These are phyloP conservation scores for Petunia secreta DNA, from an alignment of 257 asterid genomes.

Conservation along the genomic window DNA sequence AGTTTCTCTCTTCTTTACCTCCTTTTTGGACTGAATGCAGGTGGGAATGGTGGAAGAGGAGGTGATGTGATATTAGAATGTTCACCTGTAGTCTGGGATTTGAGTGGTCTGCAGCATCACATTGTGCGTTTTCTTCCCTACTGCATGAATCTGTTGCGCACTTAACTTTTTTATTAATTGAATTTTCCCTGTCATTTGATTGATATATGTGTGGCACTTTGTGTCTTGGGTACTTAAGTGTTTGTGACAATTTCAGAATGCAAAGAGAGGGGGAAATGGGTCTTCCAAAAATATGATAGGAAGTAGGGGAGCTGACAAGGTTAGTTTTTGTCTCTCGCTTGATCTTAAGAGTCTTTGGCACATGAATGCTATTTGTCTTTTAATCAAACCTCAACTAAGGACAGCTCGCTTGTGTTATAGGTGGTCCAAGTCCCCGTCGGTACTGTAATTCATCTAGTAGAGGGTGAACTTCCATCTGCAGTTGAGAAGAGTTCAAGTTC, in stretches of 20 bases:
- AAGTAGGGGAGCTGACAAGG: conserved; percentile 92
- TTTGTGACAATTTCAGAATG: conserved; percentile 56
- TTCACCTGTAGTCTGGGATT: conserved; percentile 83
- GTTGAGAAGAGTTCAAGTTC: conserved; percentile 65
- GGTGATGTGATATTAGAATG: conserved; percentile 92
- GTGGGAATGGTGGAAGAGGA: conserved; percentile 96
- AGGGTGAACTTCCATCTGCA: conserved; percentile 76
- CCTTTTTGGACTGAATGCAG: conserved; percentile 39
- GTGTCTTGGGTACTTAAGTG: not conserved
- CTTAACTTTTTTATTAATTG: not conserved
- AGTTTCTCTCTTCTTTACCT: conserved; percentile 26
- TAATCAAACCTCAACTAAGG: conserved; percentile 15
- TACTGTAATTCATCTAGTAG: conserved; percentile 79
- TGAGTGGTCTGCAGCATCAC: conserved; percentile 90
- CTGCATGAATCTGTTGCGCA: not conserved
- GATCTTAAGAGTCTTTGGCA: conserved; percentile 24
- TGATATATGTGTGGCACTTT: conserved; percentile 15
- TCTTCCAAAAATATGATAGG: conserved; percentile 88
- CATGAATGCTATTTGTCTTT: conserved; percentile 24
- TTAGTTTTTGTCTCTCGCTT: conserved; percentile 34
- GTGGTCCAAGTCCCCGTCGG: conserved; percentile 89
- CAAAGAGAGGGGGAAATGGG: conserved; percentile 90
- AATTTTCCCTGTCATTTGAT: not conserved
- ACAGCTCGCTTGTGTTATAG: conserved; percentile 41
- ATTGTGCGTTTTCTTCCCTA: conserved; percentile 51